Evolutionary conservation across 2,329 filamentous ascomycete species (phyloP), one percentile per base, ranked within the genome.

Genomic region (Arthrobotrys entomopaga): DNA sequence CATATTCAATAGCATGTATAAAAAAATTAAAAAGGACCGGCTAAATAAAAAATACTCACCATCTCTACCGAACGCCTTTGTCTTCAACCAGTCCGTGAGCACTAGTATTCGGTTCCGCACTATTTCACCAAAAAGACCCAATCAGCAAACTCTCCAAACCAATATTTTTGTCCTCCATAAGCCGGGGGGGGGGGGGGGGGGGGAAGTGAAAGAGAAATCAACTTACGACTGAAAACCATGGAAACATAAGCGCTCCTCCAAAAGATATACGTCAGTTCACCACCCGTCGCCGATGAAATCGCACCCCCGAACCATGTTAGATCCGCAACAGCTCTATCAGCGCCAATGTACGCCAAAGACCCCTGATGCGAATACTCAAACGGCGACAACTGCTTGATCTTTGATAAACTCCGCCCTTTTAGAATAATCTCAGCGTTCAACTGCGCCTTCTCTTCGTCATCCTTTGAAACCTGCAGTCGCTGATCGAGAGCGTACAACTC

Each of bases 201-300:
- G n/a, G n/a, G n/a, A n/a, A n/a, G n/a, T n/a, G n/a, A 42, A 19
- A 50, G 29, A 73, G 78, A 11, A 3, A 38, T 48, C 13, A 29
- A 91, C 92, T 89, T 87, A 95, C 92, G 93, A 89, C 93, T 98
- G 83, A 99, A 99, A 88, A 94, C 97, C 95, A 99, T 99, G 86
- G 92, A 97, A 82, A 99, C 85, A 83, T 99, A 99, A 65, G 94
- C 95, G 81, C 91, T 96, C 82, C 93, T 88, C 95, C 95, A 99
- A 88, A 99, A 99, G 78, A 97, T 87, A 84, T 96, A 99, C 66
- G 95, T 99, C 83, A 98, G 85, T 80, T 90, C 92, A 81, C 95
- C 95, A 81, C 94, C 95, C 52, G 90, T 92, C 76, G 95, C 94
- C 79, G 77, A 77, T 26, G 77, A 66, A 63, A 99, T 87, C 85